These are phyloP conservation scores for Cercospora sp. DNA, from an alignment of 2,329 filamentous ascomycete genomes.

Conservation along the genomic window DNA sequence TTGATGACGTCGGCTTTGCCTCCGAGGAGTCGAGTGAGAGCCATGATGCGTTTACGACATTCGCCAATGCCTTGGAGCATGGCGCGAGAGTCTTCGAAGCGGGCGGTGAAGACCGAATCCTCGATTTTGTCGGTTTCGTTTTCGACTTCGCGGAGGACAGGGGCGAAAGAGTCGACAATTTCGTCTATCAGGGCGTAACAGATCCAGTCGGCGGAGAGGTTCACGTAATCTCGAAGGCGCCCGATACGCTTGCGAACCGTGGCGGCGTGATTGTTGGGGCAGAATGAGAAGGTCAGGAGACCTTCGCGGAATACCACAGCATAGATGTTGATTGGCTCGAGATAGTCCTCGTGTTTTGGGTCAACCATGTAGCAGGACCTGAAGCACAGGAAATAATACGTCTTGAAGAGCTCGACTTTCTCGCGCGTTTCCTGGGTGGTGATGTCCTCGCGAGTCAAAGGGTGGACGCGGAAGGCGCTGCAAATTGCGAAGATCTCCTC, in stretches of 20 bases:
- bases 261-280: conserved; percentile 78
- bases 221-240: conserved; percentile 89
- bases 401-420: conserved; percentile 96
- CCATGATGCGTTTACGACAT: conserved; percentile 92
- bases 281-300: conserved; percentile 91
- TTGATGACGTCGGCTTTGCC: conserved; percentile 98
- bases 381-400: conserved; percentile 98
- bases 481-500: conserved; percentile 86
- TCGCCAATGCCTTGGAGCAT: conserved; percentile 87
- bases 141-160: conserved; percentile 84
- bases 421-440: conserved; percentile 92
- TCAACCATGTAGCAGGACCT: conserved; percentile 86
- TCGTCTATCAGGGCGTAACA: conserved; percentile 98
- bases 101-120: conserved; percentile 89
- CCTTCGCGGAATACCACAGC: conserved; percentile 96
- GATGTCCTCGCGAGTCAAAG: conserved; percentile 94
- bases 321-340: conserved; percentile 94
- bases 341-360: conserved; percentile 74
- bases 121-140: conserved; percentile 88
- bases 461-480: conserved; percentile 93
- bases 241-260: conserved; percentile 91
- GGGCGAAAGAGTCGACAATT: conserved; percentile 94
- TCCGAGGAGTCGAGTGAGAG: conserved; percentile 84
- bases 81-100: conserved; percentile 81
- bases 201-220: conserved; percentile 95